These are phyloP conservation scores for Suhomyces anneliseae DNA, from an alignment of 1,139 yeast species.

Conservation along the genomic window DNA sequence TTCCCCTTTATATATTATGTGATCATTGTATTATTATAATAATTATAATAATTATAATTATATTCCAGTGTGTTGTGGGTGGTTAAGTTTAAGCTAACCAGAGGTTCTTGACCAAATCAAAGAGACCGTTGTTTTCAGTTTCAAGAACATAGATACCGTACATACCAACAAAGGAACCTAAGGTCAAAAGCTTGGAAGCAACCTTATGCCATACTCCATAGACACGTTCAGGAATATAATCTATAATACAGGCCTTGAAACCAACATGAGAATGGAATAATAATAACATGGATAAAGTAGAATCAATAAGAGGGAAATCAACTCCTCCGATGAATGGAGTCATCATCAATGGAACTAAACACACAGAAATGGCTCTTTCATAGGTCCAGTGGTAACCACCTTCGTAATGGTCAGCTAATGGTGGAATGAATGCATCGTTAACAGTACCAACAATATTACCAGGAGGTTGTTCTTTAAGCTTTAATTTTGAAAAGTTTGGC, in stretches of 20 bases:
- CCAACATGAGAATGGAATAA: slow-evolving; percentile 81
- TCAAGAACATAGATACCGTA: slow-evolving; percentile 85
- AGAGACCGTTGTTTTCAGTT: slow-evolving; percentile 62
- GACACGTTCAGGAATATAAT: slow-evolving; percentile 83
- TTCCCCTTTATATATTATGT: no score
- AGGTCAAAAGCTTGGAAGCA: slow-evolving; percentile 63
- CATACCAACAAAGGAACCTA: slow-evolving; percentile 70
- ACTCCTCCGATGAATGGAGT: slow-evolving; percentile 73
- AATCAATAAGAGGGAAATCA: slow-evolving; percentile 68
- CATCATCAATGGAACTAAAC: slow-evolving; percentile 71
- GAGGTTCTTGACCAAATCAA: slow-evolving; percentile 43
- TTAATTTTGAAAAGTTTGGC: slow-evolving; percentile 49
- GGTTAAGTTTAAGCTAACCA: slow-evolving; percentile 31
- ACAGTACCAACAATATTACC: slow-evolving; percentile 72
- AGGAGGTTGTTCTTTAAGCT: slow-evolving; percentile 61
- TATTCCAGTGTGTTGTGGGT: neutral
- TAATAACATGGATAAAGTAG: slow-evolving; percentile 60
- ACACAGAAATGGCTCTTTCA: slow-evolving; percentile 66
- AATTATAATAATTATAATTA: no score
- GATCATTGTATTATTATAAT: no score
- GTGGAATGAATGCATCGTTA: slow-evolving; percentile 75
- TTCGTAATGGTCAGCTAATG: slow-evolving; percentile 59
- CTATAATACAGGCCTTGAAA: slow-evolving; percentile 81
- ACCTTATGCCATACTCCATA: slow-evolving; percentile 69
- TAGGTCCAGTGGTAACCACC: slow-evolving; percentile 91